Evolutionary conservation across 1,284 basidiomycete genomes (phyloP), one percentile per base, ranked within the genome.

Genomic region (Earliella scabrosa): DNA sequence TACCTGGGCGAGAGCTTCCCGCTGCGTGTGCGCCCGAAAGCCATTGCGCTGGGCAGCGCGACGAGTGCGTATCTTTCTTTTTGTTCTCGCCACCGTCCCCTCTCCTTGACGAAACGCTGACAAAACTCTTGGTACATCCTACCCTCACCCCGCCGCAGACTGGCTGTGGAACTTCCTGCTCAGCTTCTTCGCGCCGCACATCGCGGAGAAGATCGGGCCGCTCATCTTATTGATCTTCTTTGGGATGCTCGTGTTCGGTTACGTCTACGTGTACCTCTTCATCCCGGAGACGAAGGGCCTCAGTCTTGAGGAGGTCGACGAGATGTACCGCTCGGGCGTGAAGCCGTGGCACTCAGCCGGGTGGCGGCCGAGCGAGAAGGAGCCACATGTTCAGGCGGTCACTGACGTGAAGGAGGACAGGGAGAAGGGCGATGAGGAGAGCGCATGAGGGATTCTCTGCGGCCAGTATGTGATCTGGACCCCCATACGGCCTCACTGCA

Each of bases 121-220:
- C 38, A 24, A 56, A n/a, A n/a, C n/a, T n/a, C n/a, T n/a, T n/a
- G n/a, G n/a, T n/a, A n/a, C n/a, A n/a, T 20, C 35, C 29, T 31
- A 16, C 32, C 16, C 21, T 18, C n/a, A 73, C 2, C n/a, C n/a
- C n/a, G n/a, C n/a, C n/a, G n/a, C 50, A 69, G 72, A 79, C 66
- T 87, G 85, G 87, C 46, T 88, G 36, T 88, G 84, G 86, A 90
- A 91, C 72, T 90, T 90, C 74, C 72, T 91, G n/a, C 77, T 90
- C 32, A 75, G 78, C 4, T 90, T 85, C 80, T 90, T 90, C 68
- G 76, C 83, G 1, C 85, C 86, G 5, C 77, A 82, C 40, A 89
- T 92, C 60, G 86, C 88, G 2, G 77, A 68, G 40, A 66, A 77
- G 65, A 93, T 92, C 58, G 88, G 90, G 1, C 88, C 90, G 16